Percentiles rank a stretch among this genome's conserved stretches.
Evolutionary conservation across 139 green algal genomes (phyloP).

Genomic region (Chlorella sp.): DNA sequence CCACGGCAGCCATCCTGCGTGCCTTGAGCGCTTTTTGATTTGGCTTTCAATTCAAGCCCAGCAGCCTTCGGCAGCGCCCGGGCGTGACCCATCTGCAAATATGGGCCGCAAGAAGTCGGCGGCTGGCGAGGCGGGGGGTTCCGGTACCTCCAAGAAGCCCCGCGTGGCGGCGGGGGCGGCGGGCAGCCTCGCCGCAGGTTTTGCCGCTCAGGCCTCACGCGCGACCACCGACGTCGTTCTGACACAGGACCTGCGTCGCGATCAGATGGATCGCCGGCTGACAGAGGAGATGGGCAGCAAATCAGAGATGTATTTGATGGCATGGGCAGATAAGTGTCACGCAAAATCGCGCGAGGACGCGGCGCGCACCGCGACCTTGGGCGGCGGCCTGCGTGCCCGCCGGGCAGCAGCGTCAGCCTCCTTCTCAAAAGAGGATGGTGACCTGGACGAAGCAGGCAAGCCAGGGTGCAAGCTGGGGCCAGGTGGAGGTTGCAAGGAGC

Average conservation of each 20-base stretch:
- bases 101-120: background rate
- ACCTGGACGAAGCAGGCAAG: conserved; percentile 11
- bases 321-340: conserved; percentile 30
- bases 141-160: background rate
- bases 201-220: background rate
- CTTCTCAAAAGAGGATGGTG: background rate
- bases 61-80: no score
- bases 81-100: no score
- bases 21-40: no score
- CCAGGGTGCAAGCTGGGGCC: no score
- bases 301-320: background rate
- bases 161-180: background rate
- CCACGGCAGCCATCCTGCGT: no score
- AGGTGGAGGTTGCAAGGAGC: background rate
- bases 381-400: background rate
- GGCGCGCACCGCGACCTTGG: background rate
- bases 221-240: background rate
- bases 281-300: background rate
- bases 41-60: no score
- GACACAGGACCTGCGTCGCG: background rate
- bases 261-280: background rate
- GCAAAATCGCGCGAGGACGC: background rate
- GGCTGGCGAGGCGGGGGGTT: background rate
- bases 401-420: background rate
- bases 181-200: background rate